Evolutionary conservation across 1,284 basidiomycete species (phyloP), one percentile per base, ranked within the genome.

Genomic region (Ganoderma lucidum): DNA sequence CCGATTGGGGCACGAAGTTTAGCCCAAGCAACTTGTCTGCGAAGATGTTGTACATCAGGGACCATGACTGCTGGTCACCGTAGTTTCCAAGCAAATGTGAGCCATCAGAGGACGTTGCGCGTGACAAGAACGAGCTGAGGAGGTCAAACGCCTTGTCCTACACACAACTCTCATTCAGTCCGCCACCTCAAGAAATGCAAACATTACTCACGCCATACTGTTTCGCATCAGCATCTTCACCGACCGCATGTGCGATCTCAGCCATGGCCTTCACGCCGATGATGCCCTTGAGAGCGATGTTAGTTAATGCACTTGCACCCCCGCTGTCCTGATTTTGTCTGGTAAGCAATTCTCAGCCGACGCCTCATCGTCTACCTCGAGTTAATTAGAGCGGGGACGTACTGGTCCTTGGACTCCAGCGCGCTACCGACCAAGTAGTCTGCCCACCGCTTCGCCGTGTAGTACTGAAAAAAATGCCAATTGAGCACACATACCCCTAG

Each of bases 201-300:
- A 2, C 19, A 19, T 15, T 12, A 75, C 84, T 72, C 71, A 86
- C 86, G 19, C 80, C 78, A 44, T 90, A 92, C 70, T 88, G 87
- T 8, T 79, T 76, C 37, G 83, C 83, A 70, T 82, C 82, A 9
- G 76, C 78, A 0, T 75, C 78, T 66, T 89, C 78, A 0, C 87
- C 89, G 9, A 90, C 71, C 19, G 87, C 76, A 1, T 78, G 74
- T 1, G 83, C 83, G 51, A 92, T 89, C 67, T 87, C 81, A 0
- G 87, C 82, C 89, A 92, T 91, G 12, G 85, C 89, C 71, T 84
- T 86, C 75, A 93, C 91, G 30, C 89, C 91, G 62, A 90, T 81
- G 69, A 92, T 91, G 6, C 91, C 76, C 53, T 93, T 93, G 80
- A 93, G 89, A 1, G 90, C 91, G 23, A 93, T 83, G 74, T 94